phyloP scores from a whole-genome alignment of 129 eudicot genomes.

The Flaveria robusta region DNA sequence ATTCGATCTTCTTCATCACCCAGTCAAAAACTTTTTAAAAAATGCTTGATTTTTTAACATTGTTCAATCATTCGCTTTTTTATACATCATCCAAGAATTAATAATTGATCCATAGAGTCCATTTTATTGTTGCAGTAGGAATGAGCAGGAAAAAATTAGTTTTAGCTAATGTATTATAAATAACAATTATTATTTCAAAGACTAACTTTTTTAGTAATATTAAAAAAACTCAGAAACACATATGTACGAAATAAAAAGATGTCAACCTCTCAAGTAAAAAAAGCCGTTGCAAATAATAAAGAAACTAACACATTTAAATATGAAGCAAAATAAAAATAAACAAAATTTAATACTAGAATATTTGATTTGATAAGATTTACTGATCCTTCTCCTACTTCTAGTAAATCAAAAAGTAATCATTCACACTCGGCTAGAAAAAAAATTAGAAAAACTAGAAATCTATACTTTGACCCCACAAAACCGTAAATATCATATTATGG shows the following conservation, averaged over 20 bases:
- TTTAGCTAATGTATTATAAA: not conserved
- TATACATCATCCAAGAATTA: not conserved
- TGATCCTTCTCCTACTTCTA: not conserved
- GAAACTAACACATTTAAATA: constrained; percentile 7
- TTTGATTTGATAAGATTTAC: constrained; percentile 10
- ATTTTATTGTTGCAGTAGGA: not conserved
- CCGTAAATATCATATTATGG: too few relatives aligned
- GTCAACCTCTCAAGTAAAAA: constrained; percentile 25
- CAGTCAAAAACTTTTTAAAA: too few relatives aligned
- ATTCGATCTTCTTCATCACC: too few relatives aligned
- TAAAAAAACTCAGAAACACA: constrained; percentile 1
- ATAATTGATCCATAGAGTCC: not conserved
- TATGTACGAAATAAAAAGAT: constrained; percentile 22
- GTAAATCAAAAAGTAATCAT: too few relatives aligned
- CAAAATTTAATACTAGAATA: constrained; percentile 1
- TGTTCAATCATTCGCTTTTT: too few relatives aligned
- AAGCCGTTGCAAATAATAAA: not conserved
- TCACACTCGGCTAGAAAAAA: too few relatives aligned
- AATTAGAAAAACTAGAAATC: too few relatives aligned
- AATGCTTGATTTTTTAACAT: too few relatives aligned
- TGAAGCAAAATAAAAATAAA: constrained; percentile 4
- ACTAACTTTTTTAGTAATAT: not conserved
- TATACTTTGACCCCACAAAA: too few relatives aligned
- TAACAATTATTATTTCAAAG: not conserved
- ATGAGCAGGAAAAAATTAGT: not conserved